Evolutionary conservation across 805 yeast species (phyloP).

Genomic region (Yamadazyma insecticola): DNA sequence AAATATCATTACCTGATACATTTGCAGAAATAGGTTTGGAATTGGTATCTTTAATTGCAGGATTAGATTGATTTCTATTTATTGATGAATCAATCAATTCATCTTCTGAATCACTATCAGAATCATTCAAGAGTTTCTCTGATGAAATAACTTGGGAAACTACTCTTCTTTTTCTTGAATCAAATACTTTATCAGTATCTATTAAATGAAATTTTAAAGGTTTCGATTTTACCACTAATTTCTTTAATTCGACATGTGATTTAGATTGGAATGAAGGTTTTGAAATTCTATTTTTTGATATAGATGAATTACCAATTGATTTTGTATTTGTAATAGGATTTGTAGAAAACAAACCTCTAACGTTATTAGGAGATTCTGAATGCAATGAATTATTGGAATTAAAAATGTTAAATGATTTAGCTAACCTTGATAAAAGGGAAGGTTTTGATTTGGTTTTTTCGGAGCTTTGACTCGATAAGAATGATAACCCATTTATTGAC

Average conservation of each 20-base stretch:
- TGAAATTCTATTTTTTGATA: slow-evolving; percentile 6
- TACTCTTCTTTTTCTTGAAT: slow-evolving; percentile 28
- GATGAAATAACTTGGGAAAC: slow-evolving; percentile 11
- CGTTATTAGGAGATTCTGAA: slow-evolving; percentile 1
- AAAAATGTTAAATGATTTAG: slow-evolving; percentile 10
- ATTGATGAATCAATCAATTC: not conserved
- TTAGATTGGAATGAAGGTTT: slow-evolving; percentile 10
- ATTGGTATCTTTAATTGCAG: slow-evolving; percentile 3
- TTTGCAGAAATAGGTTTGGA: not conserved
- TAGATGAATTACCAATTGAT: not conserved
- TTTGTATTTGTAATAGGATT: slow-evolving; percentile 7
- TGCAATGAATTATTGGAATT: too few species aligned
- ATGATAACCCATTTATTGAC: not conserved
- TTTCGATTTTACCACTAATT: slow-evolving; percentile 34
- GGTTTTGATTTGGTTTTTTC: too few species aligned
- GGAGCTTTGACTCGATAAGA: slow-evolving; percentile 2
- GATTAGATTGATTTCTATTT: slow-evolving; percentile 3
- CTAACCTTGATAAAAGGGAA: slow-evolving; percentile 5
- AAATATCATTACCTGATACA: not conserved
- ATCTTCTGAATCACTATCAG: slow-evolving; percentile 6
- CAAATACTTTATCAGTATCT: slow-evolving; percentile 37
- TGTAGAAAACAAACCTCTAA: slow-evolving; percentile 8
- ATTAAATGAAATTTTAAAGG: slow-evolving; percentile 39
- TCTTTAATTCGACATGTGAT: slow-evolving; percentile 15
- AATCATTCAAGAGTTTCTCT: slow-evolving; percentile 8